Evolutionary conservation across 805 yeast species (phyloP).

Genomic region (Candida schatavii): DNA sequence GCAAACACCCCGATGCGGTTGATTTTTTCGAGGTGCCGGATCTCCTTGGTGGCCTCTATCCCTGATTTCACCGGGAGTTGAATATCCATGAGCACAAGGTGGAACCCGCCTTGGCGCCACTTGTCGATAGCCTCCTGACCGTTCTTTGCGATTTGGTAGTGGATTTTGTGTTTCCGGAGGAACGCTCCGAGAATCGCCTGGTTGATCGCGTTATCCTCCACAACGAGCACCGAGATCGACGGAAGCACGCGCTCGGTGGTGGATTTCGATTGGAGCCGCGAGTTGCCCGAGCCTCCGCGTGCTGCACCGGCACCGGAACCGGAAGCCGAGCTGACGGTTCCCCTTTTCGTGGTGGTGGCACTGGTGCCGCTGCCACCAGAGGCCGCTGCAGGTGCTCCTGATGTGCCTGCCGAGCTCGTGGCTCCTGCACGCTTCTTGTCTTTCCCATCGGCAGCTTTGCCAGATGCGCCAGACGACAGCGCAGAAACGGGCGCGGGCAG

Average conservation of each 20-base stretch:
- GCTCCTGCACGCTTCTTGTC: too few species aligned
- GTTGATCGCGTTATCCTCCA: slow-evolving; percentile 94
- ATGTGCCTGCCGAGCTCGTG: too few species aligned
- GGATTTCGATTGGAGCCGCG: slow-evolving; percentile 16
- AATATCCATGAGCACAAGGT: slow-evolving; percentile 93
- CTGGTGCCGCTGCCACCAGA: too few species aligned
- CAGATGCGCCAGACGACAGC: too few species aligned
- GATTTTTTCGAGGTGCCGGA: slow-evolving; percentile 75
- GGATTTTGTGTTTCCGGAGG: slow-evolving; percentile 78
- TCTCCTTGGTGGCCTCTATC: slow-evolving; percentile 89
- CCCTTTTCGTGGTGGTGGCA: too few species aligned
- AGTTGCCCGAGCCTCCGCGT: neutral
- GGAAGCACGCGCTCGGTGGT: slow-evolving; percentile 72
- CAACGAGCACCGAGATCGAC: slow-evolving; percentile 85
- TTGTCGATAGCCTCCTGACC: slow-evolving; percentile 94
- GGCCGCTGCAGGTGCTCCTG: too few species aligned
- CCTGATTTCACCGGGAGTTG: slow-evolving; percentile 97
- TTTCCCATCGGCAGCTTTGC: too few species aligned
- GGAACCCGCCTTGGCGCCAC: slow-evolving; percentile 94
- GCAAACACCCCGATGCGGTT: slow-evolving; percentile 74
- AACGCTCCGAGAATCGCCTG: slow-evolving; percentile 89
- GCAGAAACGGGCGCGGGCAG: too few species aligned
- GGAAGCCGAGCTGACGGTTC: too few species aligned
- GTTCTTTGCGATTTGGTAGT: slow-evolving; percentile 82
- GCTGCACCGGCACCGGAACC: neutral